phyloP scores from a whole-genome alignment of 192 early-diverging fungal species.

The Paraglomus brasilianum region DNA sequence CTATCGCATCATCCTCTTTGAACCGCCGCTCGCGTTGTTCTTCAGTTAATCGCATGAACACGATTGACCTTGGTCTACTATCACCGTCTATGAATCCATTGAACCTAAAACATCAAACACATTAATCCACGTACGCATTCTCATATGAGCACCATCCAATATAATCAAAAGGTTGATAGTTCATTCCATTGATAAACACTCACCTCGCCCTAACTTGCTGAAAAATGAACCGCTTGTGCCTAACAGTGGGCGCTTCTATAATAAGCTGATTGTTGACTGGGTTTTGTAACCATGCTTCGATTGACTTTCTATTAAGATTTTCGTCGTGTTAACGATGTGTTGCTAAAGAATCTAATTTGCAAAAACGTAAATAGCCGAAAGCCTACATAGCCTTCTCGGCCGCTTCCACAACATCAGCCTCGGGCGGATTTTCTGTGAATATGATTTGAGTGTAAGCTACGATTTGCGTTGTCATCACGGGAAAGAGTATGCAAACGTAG shows the following conservation, averaged over 20 bases:
- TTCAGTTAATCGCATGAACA: conserved; percentile 47
- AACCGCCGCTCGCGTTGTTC: conserved; percentile 43
- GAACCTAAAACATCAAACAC: conserved; percentile 32
- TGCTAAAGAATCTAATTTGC: neutral
- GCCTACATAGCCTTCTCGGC: conserved; percentile 23
- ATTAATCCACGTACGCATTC: too few species aligned
- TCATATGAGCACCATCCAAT: too few species aligned
- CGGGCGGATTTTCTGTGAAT: conserved; percentile 24
- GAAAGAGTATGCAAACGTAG: neutral
- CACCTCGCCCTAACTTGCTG: conserved; percentile 61
- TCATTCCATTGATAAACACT: neutral
- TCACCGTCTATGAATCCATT: conserved; percentile 51
- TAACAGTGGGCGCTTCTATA: conserved; percentile 55
- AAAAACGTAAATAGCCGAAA: neutral
- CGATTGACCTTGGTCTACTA: conserved; percentile 34
- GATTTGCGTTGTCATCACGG: neutral
- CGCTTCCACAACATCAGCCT: conserved; percentile 8
- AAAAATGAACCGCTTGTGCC: conserved; percentile 72
- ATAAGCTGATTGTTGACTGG: conserved; percentile 31
- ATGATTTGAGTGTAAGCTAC: neutral
- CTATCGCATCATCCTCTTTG: conserved; percentile 24
- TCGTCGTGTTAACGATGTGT: neutral
- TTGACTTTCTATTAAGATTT: conserved; percentile 24
- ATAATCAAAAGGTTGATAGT: neutral
- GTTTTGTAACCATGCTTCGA: conserved; percentile 48